A percentile compares a stretch with the other conserved stretches of the same genome.
Conservation (phyloP, 208 protist species). For the Balamuthia mandrillaris region DNA sequence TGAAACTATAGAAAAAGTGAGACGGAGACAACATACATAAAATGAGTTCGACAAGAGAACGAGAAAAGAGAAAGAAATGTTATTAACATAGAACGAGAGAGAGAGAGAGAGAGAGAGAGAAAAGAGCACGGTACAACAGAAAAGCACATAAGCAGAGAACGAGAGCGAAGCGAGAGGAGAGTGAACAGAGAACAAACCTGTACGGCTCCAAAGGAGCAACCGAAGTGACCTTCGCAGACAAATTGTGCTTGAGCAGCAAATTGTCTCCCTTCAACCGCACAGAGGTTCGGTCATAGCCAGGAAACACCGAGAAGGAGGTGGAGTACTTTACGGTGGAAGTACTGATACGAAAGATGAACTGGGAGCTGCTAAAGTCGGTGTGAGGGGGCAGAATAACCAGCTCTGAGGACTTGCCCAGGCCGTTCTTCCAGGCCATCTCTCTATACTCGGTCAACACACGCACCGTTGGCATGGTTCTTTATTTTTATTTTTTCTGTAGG, state of each 20-base stretch:
- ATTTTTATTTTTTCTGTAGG: no score
- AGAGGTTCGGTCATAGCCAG: neutral
- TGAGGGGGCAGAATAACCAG: neutral
- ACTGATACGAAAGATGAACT: constrained; percentile 1
- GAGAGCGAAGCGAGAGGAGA: no score
- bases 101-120: no score
- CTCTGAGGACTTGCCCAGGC: neutral
- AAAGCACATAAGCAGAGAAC: no score
- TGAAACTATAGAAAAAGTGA: no score
- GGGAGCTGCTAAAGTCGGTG: constrained; percentile 1
- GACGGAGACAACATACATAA: no score
- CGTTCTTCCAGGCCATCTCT: constrained; percentile 31
- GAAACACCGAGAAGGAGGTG: constrained; percentile 29
- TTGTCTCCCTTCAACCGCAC: constrained; percentile 9
- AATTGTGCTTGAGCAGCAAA: constrained; percentile 20
- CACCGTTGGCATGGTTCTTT: neutral
- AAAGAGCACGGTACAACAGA: no score
- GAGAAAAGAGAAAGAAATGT: no score
- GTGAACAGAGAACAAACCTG: no score
- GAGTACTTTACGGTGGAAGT: neutral
- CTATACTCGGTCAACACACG: constrained; percentile 17
- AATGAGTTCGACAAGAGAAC: no score
- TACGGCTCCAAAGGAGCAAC: neutral
- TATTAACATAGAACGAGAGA: no score
- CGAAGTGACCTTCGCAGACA: neutral